Base-by-base conservation (phyloP, 1,284 basidiomycete genomes). In the Rhodotorula sp. region DNA sequence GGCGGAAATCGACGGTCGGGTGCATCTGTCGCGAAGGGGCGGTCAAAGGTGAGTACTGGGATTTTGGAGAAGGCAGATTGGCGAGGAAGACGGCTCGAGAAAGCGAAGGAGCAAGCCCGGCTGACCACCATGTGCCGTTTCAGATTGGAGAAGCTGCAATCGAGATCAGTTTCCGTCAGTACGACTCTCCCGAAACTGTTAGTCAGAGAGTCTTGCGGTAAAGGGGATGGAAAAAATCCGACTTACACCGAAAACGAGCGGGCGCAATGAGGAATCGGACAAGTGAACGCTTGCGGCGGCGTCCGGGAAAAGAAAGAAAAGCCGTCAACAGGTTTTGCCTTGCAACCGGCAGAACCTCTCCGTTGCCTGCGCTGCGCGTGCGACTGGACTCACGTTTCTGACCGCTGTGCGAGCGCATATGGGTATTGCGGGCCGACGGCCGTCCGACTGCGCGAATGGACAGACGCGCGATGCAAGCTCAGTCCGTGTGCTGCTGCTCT, bases 121-220 rank as follows among this genome's bases (percentile, higher is more conserved):
- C 68, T 15, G 34, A 73, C 70, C 23, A 71, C 57, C 75, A 76
- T 74, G 68, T 76, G 75, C 2, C 75, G 65, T 48, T 76, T 76
- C 16, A 76, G 66, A 57, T 76, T 76, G 5, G 54, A 60, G 56
- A 75, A 74, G 29, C 54, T 56, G 54, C 14, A 8, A 3, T 2
- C 6, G 23, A 26, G 54, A n/a, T 26, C n/a, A 26, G 48, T 10
- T 10, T 18, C 21, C 48, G 23, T 18, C 20, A 23, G 23, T 18
- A 21, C 48, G 48, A 7, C 18, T 49, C 48, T 49, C 48, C 48
- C 20, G 34, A 34, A 34, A 34, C 34, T 5, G 5, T 34, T 8
- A 34, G 7, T 8, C 7, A 8, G 34, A 34, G 34, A 34, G 34
- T 4, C 34, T 34, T 34, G 34, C 12, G 39, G 39, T 12, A 43